phyloP scores from a whole-genome alignment of 176 grass and related monocot species.

The Chrysopogon serrulatus region DNA sequence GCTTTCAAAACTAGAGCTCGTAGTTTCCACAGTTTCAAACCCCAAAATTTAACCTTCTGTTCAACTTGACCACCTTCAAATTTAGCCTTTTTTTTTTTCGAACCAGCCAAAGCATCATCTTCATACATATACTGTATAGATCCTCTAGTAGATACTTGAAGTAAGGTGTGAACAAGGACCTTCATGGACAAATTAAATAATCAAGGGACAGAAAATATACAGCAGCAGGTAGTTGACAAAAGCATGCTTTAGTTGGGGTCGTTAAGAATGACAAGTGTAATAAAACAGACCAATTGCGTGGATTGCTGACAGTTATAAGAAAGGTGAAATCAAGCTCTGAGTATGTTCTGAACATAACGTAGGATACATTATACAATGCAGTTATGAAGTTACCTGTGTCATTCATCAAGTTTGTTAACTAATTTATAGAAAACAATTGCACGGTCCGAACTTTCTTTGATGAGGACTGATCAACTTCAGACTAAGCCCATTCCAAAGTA shows the following conservation, averaged over 20 bases:
- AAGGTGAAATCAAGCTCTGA: neutral
- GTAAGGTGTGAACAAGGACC: conserved; percentile 91
- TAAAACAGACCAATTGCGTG: neutral
- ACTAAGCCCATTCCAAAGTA: conserved; percentile 80
- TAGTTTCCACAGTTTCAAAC: conserved; percentile 65
- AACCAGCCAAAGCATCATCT: conserved; percentile 31
- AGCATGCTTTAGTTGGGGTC: neutral
- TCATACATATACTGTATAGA: conserved; percentile 63
- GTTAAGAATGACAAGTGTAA: neutral
- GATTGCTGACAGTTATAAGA: neutral
- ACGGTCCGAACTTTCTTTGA: conserved; percentile 59
- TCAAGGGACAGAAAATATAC: neutral
- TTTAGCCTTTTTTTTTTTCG: conserved; percentile 69
- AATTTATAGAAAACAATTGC: conserved; percentile 79
- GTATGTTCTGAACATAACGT: neutral
- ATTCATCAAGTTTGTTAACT: conserved; percentile 65
- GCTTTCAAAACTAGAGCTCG: conserved; percentile 70
- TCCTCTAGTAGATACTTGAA: conserved; percentile 84
- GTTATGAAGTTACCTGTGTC: conserved; percentile 53
- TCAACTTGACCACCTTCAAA: conserved; percentile 25
- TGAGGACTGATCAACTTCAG: conserved; percentile 52
- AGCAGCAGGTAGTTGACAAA: neutral
- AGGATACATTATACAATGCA: neutral
- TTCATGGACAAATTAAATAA: conserved; percentile 29
- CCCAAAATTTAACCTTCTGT: conserved; percentile 34